Evolutionary conservation across 768 basidiomycete genomes (phyloP), one percentile per base, ranked within the genome.

Genomic region (Termitomyces sp.): DNA sequence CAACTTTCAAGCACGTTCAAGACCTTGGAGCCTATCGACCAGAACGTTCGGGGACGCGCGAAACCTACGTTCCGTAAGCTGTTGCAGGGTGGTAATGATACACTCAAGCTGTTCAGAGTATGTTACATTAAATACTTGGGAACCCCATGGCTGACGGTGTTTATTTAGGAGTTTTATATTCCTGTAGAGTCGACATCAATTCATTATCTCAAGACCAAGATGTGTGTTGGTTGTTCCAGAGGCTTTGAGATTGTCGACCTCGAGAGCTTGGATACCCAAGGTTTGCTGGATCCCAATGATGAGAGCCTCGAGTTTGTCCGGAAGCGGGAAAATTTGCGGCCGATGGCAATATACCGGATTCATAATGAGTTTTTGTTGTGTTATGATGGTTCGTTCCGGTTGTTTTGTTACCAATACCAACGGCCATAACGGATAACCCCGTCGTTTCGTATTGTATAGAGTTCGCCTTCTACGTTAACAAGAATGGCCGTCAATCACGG

Each of bases 91-190:
- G 89, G 92, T 8, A 94, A 98, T 67, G 97, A 99, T 68, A 92
- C 94, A 2, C 79, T 99, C 19, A 89, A 89, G 68, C 75, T 89
- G 39, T 98, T 94, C 81, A 91, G 91, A 78, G 94, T 92, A 61
- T 40, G 74, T 66, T 54, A n/a, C n/a, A n/a, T n/a, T n/a, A n/a
- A n/a, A n/a, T n/a, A n/a, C n/a, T n/a, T n/a, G n/a, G n/a, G n/a
- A n/a, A n/a, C n/a, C n/a, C n/a, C n/a, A n/a, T n/a, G n/a, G n/a
- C n/a, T n/a, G n/a, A n/a, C n/a, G n/a, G n/a, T n/a, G n/a, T n/a
- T n/a, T n/a, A n/a, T n/a, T n/a, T n/a, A n/a, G 94, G 96, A 98
- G 70, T 98, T 99, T 74, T 99, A 98, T 67, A 98, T 99, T 58
- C 96, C 97, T 0, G 92, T 97, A 12, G 94, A 98, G 69, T 96